Evolutionary conservation across 176 grass and related monocot species (phyloP).

Genomic region (Zea luxurians): DNA sequence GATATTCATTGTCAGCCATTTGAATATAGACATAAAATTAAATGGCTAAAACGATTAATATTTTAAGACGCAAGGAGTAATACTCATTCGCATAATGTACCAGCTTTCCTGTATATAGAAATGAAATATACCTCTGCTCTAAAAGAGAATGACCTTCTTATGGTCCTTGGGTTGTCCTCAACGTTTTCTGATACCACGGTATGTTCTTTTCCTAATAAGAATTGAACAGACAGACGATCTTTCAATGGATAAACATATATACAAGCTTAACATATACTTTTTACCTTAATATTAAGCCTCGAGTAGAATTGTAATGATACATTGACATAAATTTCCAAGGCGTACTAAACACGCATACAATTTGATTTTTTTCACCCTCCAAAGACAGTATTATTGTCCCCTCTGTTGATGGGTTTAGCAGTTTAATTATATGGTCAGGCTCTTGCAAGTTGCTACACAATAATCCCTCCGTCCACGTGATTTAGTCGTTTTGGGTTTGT

Average conservation of each 20-base stretch:
- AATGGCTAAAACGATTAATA: too few species aligned
- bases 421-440: background rate
- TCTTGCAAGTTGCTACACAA: background rate
- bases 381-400: background rate
- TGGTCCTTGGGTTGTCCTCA: conserved; percentile 25
- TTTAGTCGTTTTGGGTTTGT: too few species aligned
- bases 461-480: background rate
- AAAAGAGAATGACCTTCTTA: conserved; percentile 41
- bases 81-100: background rate
- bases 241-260: background rate
- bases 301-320: background rate
- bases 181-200: conserved; percentile 19
- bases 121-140: conserved; percentile 42
- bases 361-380: background rate
- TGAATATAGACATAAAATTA: too few species aligned
- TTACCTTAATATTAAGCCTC: background rate
- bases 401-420: background rate
- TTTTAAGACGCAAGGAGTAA: too few species aligned
- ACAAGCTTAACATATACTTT: background rate
- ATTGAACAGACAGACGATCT: background rate
- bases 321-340: background rate
- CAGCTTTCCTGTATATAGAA: background rate
- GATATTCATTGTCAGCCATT: too few species aligned
- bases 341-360: background rate
- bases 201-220: conserved; percentile 51